Evolutionary conservation across 192 early-diverging fungal genomes (phyloP), one percentile per base, ranked within the genome.

Genomic region (Oehlia diaphana): DNA sequence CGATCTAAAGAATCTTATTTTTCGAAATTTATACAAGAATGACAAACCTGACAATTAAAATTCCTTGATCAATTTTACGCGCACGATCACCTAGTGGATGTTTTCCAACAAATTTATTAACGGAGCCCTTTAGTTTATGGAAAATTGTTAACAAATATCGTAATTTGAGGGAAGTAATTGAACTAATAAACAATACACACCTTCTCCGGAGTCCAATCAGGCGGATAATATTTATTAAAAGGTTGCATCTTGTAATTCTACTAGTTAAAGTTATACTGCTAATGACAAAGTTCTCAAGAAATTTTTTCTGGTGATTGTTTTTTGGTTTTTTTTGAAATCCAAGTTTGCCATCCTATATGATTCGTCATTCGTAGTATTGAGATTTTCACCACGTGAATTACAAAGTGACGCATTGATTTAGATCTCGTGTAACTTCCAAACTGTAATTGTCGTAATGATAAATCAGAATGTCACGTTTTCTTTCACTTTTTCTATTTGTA

Each of bases 151-250:
- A 14, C 39, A 13, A 71, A 23, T 12, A 4, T 3, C 2, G 44
- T 73, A 26, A 35, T 42, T 26, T 37, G 1, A 37, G 50, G 44
- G 44, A 62, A 28, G 5, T 42, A 31, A 53, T 19, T 49, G 44
- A 47, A 47, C 44, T 47, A 47, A 47, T 12, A 47, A 47, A 47
- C 39, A 28, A 61, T 49, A 64, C 35, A 26, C 79, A 90, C 93
- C 86, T 95, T 95, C n/a, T 91, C 92, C 2, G 95, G 95, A 66
- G 93, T 94, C 95, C 95, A 98, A 67, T 96, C 96, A 2, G 95
- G 93, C 23, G 95, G 94, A 76, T 93, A 94, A 69, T 94, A 94
- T 81, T 94, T 94, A 85, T 94, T 94, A 72, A 89, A 88, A 33
- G 80, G 87, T 83, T 86, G 89, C 89, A 86, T 91, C 19, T 58